Evolutionary conservation across 352 stramenopile genomes (phyloP), one percentile per base, ranked within the genome.

Genomic region (Pythium guiyangense): DNA sequence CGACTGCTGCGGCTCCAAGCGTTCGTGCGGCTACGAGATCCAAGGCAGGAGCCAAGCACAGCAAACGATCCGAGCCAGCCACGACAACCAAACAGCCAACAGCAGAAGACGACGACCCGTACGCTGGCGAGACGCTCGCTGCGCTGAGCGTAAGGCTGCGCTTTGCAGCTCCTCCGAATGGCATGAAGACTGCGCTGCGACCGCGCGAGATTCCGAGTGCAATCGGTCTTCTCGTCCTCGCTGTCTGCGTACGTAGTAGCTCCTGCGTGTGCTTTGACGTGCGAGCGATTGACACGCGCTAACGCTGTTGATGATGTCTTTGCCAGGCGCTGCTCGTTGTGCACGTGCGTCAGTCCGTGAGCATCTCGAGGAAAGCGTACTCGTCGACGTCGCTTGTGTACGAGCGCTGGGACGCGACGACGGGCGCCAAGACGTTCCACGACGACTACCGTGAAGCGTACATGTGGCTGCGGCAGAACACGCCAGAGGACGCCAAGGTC

Each of bases 401-500:
- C 45, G 70, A 90, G 50, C 67, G 74, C 58, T 71, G 77, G 54
- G 76, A 92, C 48, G 60, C 64, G 26, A 82, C 66, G 18, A 86
- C 73, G 15, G 64, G 60, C 17, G 45, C 71, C 27, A 73, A 69
- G 25, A 68, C 67, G 14, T 49, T 85, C 9, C 67, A 86, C 31
- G 85, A 95, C 49, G 85, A 95, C 50, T 92, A 88, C 46, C 79
- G 85, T 18, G 85, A 95, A 69, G 85, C 83, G 3, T 95, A 89
- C 63, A 60, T 62, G n/a, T 95, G 85, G 85, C 58, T 95, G 8
- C 83, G 85, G 11, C 60, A 78, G 15, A 95, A 95, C 50, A 86
- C 85, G 3, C 64, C 66, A 1, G 64, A 67, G 18, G 69, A 92
- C 46, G 82, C 83, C 0, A 88, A 80, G 59, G 75, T 95, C 27